Base-by-base conservation (phyloP, 1,139 yeast species). In the Nakaseomyces bracarensis region DNA sequence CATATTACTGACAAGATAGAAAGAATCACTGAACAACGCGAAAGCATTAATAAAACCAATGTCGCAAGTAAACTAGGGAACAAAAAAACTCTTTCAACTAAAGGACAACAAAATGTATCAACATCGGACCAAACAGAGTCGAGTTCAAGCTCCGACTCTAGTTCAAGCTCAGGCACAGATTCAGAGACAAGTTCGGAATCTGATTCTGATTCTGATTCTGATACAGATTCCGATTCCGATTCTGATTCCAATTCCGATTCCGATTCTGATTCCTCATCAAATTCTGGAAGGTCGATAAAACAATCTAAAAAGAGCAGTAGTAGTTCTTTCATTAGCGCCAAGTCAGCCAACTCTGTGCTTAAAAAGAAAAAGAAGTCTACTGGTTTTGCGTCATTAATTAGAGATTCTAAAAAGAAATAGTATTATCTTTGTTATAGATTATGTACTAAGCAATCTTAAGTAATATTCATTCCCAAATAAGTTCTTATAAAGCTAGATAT, bases 341-440 rank as follows among this genome's bases (percentile, higher is more conserved):
- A 64, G 45, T 57, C 63, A 22, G 76, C 73, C 13, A 64, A 60
- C 46, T 58, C 53, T 26, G 63, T 69, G 19, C 52, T 69, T 33
- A 56, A 67, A 38, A 64, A 66, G 44, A 64, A 64, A 47, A 53
- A 62, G 49, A 60, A 61, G 36, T 57, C 68, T 43, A 67, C 67
- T 39, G 81, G 79, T 0, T 76, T 77, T 55, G 68, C 70, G 41
- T 74, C 72, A 16, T 60, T 77, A 44, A 64, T 77, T 65, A 71
- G 66, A 47, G 82, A 77, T 53, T 73, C 69, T 9, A 68, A 65
- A 44, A 66, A 52, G 36, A 50, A 46, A 36, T 53, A 36, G 45
- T 18, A 19, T 22, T 7, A 22, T 22, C 10, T 7, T 22, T 28
- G 31, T 15, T 5, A 28, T 28, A 14, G 8, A 18, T 9, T 16